These are phyloP conservation scores for Ceratocystis destructans DNA, from an alignment of 2,329 filamentous ascomycete species.

Conservation along the genomic window DNA sequence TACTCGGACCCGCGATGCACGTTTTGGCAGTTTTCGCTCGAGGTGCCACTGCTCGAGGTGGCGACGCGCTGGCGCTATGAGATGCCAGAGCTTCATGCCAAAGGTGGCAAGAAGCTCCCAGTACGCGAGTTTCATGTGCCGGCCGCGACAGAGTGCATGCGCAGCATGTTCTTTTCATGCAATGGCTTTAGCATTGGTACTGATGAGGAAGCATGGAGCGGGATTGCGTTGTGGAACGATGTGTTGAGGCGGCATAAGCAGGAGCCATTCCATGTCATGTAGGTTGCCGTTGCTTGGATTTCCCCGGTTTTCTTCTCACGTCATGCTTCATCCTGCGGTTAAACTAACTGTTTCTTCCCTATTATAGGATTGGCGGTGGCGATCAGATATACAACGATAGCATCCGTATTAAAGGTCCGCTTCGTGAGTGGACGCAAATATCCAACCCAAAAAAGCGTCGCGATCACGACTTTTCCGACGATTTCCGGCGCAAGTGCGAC, in stretches of 20 bases:
- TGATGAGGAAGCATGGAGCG: constrained; percentile 73
- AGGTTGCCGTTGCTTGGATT: constrained; percentile 25
- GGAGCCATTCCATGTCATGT: constrained; percentile 82
- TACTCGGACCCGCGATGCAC: constrained; percentile 56
- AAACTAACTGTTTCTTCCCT: not conserved
- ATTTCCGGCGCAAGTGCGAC: constrained; percentile 71
- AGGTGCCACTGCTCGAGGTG: constrained; percentile 54
- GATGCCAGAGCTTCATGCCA: constrained; percentile 52
- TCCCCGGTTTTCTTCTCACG: not conserved
- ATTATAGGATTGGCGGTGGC: constrained; percentile 56
- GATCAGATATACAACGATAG: constrained; percentile 97
- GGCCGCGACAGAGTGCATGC: constrained; percentile 73
- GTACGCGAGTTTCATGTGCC: constrained; percentile 74
- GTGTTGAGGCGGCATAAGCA: constrained; percentile 69
- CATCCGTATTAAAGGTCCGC: constrained; percentile 69
- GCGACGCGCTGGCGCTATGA: constrained; percentile 71
- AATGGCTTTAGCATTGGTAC: constrained; percentile 90
- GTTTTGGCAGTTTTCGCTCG: constrained; percentile 84
- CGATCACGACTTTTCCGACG: constrained; percentile 61
- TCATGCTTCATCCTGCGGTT: not conserved
- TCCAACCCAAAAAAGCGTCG: constrained; percentile 72
- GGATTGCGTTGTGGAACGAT: constrained; percentile 90
- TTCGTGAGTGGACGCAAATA: constrained; percentile 71
- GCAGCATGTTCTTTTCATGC: constrained; percentile 96
- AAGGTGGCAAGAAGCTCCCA: constrained; percentile 40